Conservation (phyloP, 2,329 filamentous ascomycete genomes). For the Helotiales sp. region DNA sequence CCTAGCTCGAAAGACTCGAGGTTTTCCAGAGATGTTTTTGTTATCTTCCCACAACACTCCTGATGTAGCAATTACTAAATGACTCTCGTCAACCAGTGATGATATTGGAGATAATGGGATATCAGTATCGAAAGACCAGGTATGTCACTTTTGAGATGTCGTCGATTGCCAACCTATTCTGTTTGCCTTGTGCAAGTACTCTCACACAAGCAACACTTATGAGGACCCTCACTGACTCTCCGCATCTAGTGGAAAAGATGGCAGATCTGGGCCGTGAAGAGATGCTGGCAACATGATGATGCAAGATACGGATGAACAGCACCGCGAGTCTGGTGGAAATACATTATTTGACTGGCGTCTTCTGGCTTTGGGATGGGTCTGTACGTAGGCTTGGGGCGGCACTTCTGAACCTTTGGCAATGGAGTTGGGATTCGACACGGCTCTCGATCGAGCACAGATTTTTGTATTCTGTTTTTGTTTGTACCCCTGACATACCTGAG, state of each 20-base stretch:
- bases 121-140: conserved; percentile 49
- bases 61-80: no score
- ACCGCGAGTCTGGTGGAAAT: background rate
- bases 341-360: no score
- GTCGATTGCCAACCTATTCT: background rate
- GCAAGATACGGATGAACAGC: conserved; percentile 25
- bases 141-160: background rate
- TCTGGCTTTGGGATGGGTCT: background rate
- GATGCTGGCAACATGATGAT: conserved; percentile 43
- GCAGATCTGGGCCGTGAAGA: conserved; percentile 59
- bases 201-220: no score
- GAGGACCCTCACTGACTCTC: background rate
- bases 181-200: no score
- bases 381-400: background rate
- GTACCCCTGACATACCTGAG: background rate
- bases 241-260: conserved; percentile 55
- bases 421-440: background rate
- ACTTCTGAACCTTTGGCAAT: background rate
- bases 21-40: no score
- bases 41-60: no score
- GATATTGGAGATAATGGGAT: conserved; percentile 54
- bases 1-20: no score
- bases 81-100: no score
- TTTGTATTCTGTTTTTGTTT: no score
- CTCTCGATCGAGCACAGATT: background rate